phyloP scores from a whole-genome alignment of 768 basidiomycete species.

The Boletus bicolor region DNA sequence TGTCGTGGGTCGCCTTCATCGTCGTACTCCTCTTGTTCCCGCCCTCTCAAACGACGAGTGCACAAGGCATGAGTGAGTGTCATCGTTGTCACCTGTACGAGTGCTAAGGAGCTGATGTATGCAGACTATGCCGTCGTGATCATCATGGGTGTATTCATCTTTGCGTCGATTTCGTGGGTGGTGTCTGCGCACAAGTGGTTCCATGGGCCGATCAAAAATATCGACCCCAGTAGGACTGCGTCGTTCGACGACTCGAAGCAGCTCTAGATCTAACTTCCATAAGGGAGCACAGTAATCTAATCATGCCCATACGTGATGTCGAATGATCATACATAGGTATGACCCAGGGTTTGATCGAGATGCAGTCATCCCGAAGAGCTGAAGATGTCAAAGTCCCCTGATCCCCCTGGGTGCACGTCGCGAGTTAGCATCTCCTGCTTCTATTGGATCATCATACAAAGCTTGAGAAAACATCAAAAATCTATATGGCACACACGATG shows the following conservation, averaged over 20 bases:
- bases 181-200: slow-evolving; percentile 71
- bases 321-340: not conserved
- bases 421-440: not conserved
- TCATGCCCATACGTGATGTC: not conserved
- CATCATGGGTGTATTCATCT: slow-evolving; percentile 60
- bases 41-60: slow-evolving; percentile 35
- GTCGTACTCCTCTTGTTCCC: slow-evolving; percentile 59
- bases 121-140: slow-evolving; percentile 70
- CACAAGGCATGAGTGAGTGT: slow-evolving; percentile 56
- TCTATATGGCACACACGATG: not conserved
- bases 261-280: not conserved
- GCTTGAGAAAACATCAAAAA: not conserved
- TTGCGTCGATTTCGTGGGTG: slow-evolving; percentile 62
- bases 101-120: not conserved
- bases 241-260: slow-evolving; percentile 13
- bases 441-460: not conserved
- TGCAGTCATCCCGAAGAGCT: not conserved
- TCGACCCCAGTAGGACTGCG: slow-evolving; percentile 25
- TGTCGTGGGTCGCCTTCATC: slow-evolving; percentile 66
- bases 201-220: slow-evolving; percentile 56
- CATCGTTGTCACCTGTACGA: not conserved
- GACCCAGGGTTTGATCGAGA: not conserved
- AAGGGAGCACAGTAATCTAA: not conserved
- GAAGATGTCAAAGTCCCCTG: not conserved
- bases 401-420: not conserved